Evolutionary conservation across 2,329 filamentous ascomycete genomes (phyloP), one percentile per base, ranked within the genome.

Genomic region (Onygenales sp.): DNA sequence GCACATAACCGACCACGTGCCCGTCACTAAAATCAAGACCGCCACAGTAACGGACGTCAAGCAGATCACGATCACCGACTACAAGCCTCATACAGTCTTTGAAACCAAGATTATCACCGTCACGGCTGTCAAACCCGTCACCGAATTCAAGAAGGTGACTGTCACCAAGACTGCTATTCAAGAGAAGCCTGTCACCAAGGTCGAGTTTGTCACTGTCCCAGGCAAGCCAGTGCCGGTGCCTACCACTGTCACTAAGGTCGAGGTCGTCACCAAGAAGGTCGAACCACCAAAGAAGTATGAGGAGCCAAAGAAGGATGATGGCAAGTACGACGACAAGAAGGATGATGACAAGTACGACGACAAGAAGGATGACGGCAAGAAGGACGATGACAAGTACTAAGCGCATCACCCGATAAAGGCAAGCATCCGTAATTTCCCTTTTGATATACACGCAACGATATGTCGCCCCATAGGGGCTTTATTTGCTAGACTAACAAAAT

Each of bases 21-120:
- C 50, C 11, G 50, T 46, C n/a, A 47, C 32, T 8, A 35, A 53
- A 13, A 21, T 31, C 17, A 47, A 54, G 38, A 44, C 43, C 46
- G 32, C 33, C 39, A 54, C 52, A 11, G 32, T 54, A 35, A 54
- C 52, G n/a, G 52, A 54, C 39, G 50, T 43, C 41, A 54, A 54
- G 46, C 45, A 32, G 1, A 31, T 47, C 33, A 53, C 51, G 4
- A 53, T 35, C 13, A 49, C 27, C 35, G 52, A 54, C 10, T 54
- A 50, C 46, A 54, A 54, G 33, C 47, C 46, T 7, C 32, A 50
- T 7, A 49, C 52, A n/a, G 52, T 54, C 14, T 17, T 42, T 27
- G 36, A 53, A 9, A 35, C 38, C 11, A 50, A 54, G 44, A 27
- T 46, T 10, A 38, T 50, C 13, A 54, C 52, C 43, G 27, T 49